Evolutionary conservation across 768 basidiomycete species (phyloP), one percentile per base, ranked within the genome.

Genomic region (Suillus discolor): DNA sequence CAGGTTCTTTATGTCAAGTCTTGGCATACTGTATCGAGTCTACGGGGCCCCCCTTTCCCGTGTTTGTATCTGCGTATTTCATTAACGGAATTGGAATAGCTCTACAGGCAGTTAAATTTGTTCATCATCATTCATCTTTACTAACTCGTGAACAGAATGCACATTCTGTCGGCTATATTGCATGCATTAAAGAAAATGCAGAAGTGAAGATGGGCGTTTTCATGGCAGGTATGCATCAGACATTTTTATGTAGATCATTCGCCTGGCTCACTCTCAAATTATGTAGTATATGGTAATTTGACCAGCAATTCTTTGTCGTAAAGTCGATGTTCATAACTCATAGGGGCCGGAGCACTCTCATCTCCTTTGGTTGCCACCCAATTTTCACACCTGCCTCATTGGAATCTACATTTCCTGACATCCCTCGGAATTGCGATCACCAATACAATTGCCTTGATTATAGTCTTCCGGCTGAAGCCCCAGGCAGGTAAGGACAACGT

Each of bases 301-400:
- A 60, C 28, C 9, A 20, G 31, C 31, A 31, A 31, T 31, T 31
- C 31, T 4, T 11, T 38, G 23, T 25, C 8, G 8, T 41, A 0
- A 42, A 42, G 18, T 63, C 20, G 3, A 34, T 65, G 51, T 28
- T 61, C 44, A 64, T 59, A 6, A 44, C n/a, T 31, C 36, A 25
- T 62, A 91, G 90, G 91, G 23, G 77, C 83, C 0, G 91, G 91
- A 2, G 90, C 90, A 2, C 78, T 92, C 12, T 79, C 79, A 9
- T 75, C 93, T 0, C 94, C 95, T 3, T 82, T 96, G 20, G 86
- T 90, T 0, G 84, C 94, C 0, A 96, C 95, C 0, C 91, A 94
- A 65, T 96, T 96, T 68, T 81, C 91, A 0, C 85, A 87, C 64
- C 70, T 85, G 28, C 74, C 68, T 0, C 82, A 79, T 41, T 95